Percentiles rank a stretch among this genome's conserved stretches.
Evolutionary conservation across 2,329 filamentous ascomycete species (phyloP).

Genomic region (Neonectria faginata): DNA sequence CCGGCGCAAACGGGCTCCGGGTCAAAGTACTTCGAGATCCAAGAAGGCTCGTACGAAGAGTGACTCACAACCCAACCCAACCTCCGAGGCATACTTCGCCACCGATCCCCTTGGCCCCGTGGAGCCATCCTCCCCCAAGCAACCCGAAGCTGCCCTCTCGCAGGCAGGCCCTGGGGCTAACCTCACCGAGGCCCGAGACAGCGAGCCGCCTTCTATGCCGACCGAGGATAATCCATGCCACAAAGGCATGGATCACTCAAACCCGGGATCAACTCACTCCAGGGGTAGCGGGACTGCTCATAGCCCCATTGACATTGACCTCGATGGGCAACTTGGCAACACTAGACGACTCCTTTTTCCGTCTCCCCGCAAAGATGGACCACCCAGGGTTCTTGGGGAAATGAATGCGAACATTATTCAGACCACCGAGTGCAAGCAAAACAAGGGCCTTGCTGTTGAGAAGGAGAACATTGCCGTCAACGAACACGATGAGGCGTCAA

Average conservation of each 20-base stretch:
- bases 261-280: slow-evolving; percentile 63
- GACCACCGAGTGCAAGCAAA: slow-evolving; percentile 52
- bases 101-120: slow-evolving; percentile 65
- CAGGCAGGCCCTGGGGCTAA: slow-evolving; percentile 33
- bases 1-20: slow-evolving; percentile 61
- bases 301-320: slow-evolving; percentile 66
- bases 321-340: slow-evolving; percentile 61
- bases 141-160: slow-evolving; percentile 26
- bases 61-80: slow-evolving; percentile 57
- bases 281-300: slow-evolving; percentile 66
- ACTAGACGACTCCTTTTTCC: slow-evolving; percentile 82
- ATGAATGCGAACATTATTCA: slow-evolving; percentile 65
- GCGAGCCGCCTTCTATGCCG: slow-evolving; percentile 17
- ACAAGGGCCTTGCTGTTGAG: slow-evolving; percentile 50
- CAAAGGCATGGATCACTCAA: slow-evolving; percentile 40
- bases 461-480: slow-evolving; percentile 66
- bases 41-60: slow-evolving; percentile 64
- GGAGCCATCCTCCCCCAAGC: slow-evolving; percentile 54
- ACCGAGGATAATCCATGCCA: slow-evolving; percentile 15
- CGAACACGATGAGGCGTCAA: slow-evolving; percentile 24
- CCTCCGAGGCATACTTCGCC: slow-evolving; percentile 65
- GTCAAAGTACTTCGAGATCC: slow-evolving; percentile 54
- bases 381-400: slow-evolving; percentile 71
- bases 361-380: slow-evolving; percentile 75
- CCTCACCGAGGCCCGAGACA: slow-evolving; percentile 12